phyloP scores from a whole-genome alignment of 2,329 filamentous ascomycete genomes.

The Akanthomyces dipterigenus region DNA sequence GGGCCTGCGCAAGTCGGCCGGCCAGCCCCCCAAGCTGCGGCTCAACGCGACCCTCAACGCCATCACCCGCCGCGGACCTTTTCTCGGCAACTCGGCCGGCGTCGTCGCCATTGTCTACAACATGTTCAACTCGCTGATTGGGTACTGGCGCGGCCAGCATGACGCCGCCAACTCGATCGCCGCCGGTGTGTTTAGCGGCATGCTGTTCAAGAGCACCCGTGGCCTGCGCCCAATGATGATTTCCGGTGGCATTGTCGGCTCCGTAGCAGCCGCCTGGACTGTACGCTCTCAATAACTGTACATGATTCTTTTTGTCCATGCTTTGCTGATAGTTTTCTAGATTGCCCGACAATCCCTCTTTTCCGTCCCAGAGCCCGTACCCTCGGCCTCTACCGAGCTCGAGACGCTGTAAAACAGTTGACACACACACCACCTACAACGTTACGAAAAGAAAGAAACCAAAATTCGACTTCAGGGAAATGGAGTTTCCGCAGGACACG shows the following conservation, averaged over 20 bases:
- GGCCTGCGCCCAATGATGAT: slow-evolving; percentile 90
- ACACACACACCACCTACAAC: background rate
- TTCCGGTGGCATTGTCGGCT: slow-evolving; percentile 81
- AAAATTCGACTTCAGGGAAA: background rate
- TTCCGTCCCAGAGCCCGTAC: slow-evolving; percentile 27
- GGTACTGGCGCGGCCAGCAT: slow-evolving; percentile 73
- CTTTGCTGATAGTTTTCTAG: slow-evolving; percentile 17
- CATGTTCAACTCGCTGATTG: slow-evolving; percentile 78
- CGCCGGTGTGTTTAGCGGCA: slow-evolving; percentile 81
- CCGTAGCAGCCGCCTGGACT: slow-evolving; percentile 80
- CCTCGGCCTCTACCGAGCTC: slow-evolving; percentile 13
- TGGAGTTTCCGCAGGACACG: background rate
- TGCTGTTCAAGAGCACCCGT: slow-evolving; percentile 93
- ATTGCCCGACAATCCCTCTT: slow-evolving; percentile 37
- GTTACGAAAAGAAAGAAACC: background rate
- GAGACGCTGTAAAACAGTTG: slow-evolving; percentile 10
- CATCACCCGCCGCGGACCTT: slow-evolving; percentile 85
- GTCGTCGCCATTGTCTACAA: slow-evolving; percentile 97
- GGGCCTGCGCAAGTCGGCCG: slow-evolving; percentile 72
- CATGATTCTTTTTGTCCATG: slow-evolving; percentile 9
- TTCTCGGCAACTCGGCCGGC: slow-evolving; percentile 91
- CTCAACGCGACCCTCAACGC: slow-evolving; percentile 94
- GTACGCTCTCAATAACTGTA: slow-evolving; percentile 49
- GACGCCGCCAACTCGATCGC: slow-evolving; percentile 83
- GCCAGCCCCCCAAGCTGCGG: slow-evolving; percentile 77